Base-by-base conservation (phyloP, 2,329 filamentous ascomycete genomes). In the Hymenoscyphus salicellus region DNA sequence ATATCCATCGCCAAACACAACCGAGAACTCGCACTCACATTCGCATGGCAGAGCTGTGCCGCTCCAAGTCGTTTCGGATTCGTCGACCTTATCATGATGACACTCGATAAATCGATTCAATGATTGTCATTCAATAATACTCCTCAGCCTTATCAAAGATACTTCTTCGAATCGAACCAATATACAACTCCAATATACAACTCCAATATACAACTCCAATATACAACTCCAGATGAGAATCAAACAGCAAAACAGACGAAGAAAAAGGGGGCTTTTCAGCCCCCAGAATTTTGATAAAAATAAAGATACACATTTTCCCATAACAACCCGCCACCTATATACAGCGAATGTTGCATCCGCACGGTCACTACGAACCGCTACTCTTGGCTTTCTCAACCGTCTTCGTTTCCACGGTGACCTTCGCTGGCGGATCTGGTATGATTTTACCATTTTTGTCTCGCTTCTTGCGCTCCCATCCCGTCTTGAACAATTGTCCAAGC, bases 381-480 rank as follows among this genome's bases (percentile, higher is more conserved):
- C 20, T 56, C 26, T 56, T 33, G 7, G 28, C 30, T 8, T 17
- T 26, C 26, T 56, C 55, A n/a, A 56, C 28, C 55, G 55, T 56
- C 55, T 33, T 56, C 55, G 55, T 56, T 26, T 56, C 55, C 17
- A 56, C 30, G 17, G 17, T 41, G 5, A 6, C n/a, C 58, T 69
- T 67, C 5, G 55, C 63, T 6, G 67, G 67, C 28, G 60, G 49
- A 23, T 72, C 72, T 26, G 69, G 66, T 30, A 75, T 23, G 8
- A 76, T 69, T 59, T 75, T 76, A 4, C 74, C 75, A 63, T 76
- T 73, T 36, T 71, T 52, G 8, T 68, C 83, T 68, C 89, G 81
- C 2, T 86, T 83, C 76, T 90, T 90, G 65, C 92, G 81, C 77
- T 86, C 79, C 92, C 92, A 96, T 0, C 92, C 92, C 0, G 92